These are phyloP conservation scores for Sanguinoderma infundibulare DNA, from an alignment of 1,284 basidiomycete species.

Conservation along the genomic window DNA sequence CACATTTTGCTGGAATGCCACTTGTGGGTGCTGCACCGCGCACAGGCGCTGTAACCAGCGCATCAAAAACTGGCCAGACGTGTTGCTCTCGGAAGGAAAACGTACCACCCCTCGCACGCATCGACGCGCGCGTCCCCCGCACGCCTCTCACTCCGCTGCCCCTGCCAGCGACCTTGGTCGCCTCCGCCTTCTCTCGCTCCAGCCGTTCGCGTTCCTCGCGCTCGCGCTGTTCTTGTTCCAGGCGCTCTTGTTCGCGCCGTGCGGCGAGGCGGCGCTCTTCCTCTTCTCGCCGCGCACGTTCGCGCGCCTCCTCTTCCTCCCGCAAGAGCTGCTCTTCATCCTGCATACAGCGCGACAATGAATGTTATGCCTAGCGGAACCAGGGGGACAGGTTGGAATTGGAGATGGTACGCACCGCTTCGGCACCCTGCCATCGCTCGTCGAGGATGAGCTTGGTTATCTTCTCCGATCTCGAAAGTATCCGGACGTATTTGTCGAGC, in stretches of 20 bases:
- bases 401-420: conserved; percentile 57
- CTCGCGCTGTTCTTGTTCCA: conserved; percentile 53
- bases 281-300: not conserved
- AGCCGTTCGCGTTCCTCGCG: conserved; percentile 47
- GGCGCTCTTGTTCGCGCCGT: conserved; percentile 52
- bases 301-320: not conserved
- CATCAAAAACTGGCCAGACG: not conserved
- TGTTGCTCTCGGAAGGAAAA: not conserved
- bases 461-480: conserved; percentile 72
- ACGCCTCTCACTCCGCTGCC: conserved; percentile 43
- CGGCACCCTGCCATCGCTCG: conserved; percentile 73
- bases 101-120: conserved; percentile 28
- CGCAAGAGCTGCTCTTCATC: conserved; percentile 55
- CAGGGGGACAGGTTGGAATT: no score
- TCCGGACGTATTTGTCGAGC: conserved; percentile 71
- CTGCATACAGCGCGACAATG: conserved; percentile 40
- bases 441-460: conserved; percentile 71
- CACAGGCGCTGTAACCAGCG: conserved; percentile 2
- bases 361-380: not conserved
- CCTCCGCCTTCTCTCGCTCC: conserved; percentile 30
- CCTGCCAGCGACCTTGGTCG: conserved; percentile 22
- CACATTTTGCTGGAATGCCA: conserved; percentile 15
- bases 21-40: conserved; percentile 8
- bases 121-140: conserved; percentile 43
- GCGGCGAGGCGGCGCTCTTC: conserved; percentile 31